These are phyloP conservation scores for Aspergillus fijiensis DNA, from an alignment of 2,329 filamentous ascomycete genomes.

Conservation along the genomic window DNA sequence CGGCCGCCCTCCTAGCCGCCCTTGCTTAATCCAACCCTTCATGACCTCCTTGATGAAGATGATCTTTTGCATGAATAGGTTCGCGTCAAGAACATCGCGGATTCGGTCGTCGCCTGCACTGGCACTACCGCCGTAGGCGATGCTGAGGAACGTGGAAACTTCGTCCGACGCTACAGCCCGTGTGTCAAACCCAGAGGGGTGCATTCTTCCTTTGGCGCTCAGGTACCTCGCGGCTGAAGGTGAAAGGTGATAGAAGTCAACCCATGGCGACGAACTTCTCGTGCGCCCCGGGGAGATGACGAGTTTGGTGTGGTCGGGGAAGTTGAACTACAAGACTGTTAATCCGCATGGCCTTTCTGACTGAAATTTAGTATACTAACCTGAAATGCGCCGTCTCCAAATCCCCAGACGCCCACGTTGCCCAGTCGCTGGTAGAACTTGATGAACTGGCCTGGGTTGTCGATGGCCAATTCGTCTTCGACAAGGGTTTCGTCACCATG, in stretches of 20 bases:
- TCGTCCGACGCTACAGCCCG: slow-evolving; percentile 44
- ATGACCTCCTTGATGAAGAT: slow-evolving; percentile 42
- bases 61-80: slow-evolving; percentile 46
- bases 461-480: slow-evolving; percentile 27
- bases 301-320: slow-evolving; percentile 54
- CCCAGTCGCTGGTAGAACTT: slow-evolving; percentile 53
- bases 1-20: slow-evolving; percentile 38
- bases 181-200: slow-evolving; percentile 45
- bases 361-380: slow-evolving; percentile 20
- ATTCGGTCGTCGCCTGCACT: slow-evolving; percentile 39
- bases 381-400: slow-evolving; percentile 51
- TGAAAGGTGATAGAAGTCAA: slow-evolving; percentile 52
- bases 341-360: not conserved
- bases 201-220: slow-evolving; percentile 42
- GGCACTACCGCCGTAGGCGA: slow-evolving; percentile 37
- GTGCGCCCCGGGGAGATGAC: slow-evolving; percentile 45
- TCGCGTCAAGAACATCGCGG: slow-evolving; percentile 45
- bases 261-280: slow-evolving; percentile 41
- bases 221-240: slow-evolving; percentile 47
- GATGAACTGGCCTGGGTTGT: slow-evolving; percentile 42
- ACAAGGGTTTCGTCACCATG: slow-evolving; percentile 37
- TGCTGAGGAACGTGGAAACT: slow-evolving; percentile 41
- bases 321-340: slow-evolving; percentile 44
- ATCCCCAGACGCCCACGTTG: slow-evolving; percentile 55
- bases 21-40: slow-evolving; percentile 41